Conservation (phyloP, 2,329 filamentous ascomycete genomes). For the Botrytis tulipae region DNA sequence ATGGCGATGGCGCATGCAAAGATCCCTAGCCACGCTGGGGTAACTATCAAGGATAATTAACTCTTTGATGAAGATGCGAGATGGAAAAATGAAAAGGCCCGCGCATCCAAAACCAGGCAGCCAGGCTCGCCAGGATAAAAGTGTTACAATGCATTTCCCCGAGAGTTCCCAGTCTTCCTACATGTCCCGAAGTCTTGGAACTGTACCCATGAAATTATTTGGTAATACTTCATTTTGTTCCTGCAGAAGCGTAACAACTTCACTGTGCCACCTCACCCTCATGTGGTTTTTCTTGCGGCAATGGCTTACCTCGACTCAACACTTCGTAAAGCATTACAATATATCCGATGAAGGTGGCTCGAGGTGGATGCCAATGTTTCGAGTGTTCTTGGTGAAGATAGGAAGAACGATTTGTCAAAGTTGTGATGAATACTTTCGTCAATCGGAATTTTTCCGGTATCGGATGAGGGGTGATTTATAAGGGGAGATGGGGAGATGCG, state of each 20-base stretch:
- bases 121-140: neutral
- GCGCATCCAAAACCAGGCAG: neutral
- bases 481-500: neutral
- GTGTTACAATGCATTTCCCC: neutral
- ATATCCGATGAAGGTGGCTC: neutral
- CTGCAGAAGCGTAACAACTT: slow-evolving; percentile 6
- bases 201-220: slow-evolving; percentile 21
- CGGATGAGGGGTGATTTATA: neutral
- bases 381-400: slow-evolving; percentile 8
- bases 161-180: slow-evolving; percentile 4
- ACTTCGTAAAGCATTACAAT: neutral
- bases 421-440: slow-evolving; percentile 13
- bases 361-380: slow-evolving; percentile 6
- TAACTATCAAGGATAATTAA: neutral
- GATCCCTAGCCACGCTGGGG: slow-evolving; percentile 1
- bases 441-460: neutral
- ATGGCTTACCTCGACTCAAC: neutral
- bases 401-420: slow-evolving; percentile 1
- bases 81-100: neutral
- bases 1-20: slow-evolving; percentile 16
- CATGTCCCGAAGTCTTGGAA: slow-evolving; percentile 12
- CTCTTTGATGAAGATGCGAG: neutral
- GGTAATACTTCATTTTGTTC: slow-evolving; percentile 17
- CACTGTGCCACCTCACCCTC: neutral
- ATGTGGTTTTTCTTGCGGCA: slow-evolving; percentile 4